Conservation (phyloP, 2,329 filamentous ascomycete species). For the Ophiocordyceps sinensis region DNA sequence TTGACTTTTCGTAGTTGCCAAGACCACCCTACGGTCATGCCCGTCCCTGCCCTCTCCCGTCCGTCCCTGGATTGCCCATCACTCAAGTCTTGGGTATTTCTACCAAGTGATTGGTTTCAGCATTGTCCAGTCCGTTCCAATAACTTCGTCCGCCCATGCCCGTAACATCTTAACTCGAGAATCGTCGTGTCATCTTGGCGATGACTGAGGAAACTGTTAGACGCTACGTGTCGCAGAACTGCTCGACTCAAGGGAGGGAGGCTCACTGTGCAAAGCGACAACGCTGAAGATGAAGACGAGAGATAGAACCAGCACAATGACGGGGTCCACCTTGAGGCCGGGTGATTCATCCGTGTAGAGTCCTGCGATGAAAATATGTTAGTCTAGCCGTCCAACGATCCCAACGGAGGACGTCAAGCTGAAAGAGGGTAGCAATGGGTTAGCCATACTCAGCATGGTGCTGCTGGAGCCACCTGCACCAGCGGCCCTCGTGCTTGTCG, state of each 20-base stretch:
- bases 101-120: neutral
- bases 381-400: conserved; percentile 7
- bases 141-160: neutral
- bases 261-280: conserved; percentile 89
- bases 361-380: conserved; percentile 30
- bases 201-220: conserved; percentile 49
- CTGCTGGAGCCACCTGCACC: conserved; percentile 92
- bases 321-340: conserved; percentile 92
- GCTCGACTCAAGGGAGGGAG: neutral
- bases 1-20: no score
- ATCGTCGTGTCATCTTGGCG: conserved; percentile 85
- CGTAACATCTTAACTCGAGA: conserved; percentile 42
- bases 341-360: conserved; percentile 98
- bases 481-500: conserved; percentile 81
- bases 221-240: neutral
- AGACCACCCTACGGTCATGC: no score
- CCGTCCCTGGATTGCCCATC: neutral
- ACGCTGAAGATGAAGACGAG: conserved; percentile 98
- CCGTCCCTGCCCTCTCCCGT: neutral
- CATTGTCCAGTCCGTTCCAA: neutral
- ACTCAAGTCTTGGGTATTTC: no score
- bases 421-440: neutral
- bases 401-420: neutral
- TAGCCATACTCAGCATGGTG: conserved; percentile 84
- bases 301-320: conserved; percentile 90